Percentiles rank a stretch among this genome's conserved stretches.
Conservation (phyloP, 2,329 filamentous ascomycete genomes). For the Waltergamsia citrina region DNA sequence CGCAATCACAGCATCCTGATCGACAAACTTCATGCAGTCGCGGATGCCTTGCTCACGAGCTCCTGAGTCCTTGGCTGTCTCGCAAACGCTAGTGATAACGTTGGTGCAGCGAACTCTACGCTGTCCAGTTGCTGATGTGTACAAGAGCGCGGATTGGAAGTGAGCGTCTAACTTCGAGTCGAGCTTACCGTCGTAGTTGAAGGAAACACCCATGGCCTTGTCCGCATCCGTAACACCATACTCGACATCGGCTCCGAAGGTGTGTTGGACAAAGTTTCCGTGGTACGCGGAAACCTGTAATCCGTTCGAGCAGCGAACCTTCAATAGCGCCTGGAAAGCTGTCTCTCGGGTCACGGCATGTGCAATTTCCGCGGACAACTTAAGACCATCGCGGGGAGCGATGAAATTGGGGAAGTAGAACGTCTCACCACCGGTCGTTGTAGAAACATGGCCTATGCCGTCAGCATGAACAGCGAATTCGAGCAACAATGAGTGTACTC, state of each 20-base stretch:
- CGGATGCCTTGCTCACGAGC: constrained; percentile 47
- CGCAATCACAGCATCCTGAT: constrained; percentile 85
- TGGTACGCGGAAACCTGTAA: constrained; percentile 91
- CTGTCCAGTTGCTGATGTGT: constrained; percentile 85
- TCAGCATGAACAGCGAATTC: too few relatives aligned
- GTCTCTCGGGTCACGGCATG: constrained; percentile 85
- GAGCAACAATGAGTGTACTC: too few relatives aligned
- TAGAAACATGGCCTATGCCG: constrained; percentile 83
- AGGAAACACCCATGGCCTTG: constrained; percentile 85
- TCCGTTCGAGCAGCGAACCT: constrained; percentile 95
- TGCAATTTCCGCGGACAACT: constrained; percentile 74
- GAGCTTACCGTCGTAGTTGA: constrained; percentile 95
- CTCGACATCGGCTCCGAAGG: constrained; percentile 88
- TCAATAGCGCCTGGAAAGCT: constrained; percentile 94
- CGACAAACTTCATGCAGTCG: constrained; percentile 84
- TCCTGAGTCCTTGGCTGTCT: constrained; percentile 37
- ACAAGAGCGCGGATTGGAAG: constrained; percentile 91
- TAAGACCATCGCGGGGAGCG: constrained; percentile 72
- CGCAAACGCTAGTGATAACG: constrained; percentile 83
- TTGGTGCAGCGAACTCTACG: constrained; percentile 89
- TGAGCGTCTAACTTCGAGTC: constrained; percentile 93
- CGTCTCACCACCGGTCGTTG: constrained; percentile 85
- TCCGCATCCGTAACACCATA: constrained; percentile 89
- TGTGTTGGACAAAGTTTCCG: constrained; percentile 93
- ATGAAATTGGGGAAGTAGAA: constrained; percentile 98